Base-by-base conservation (phyloP, 1,284 basidiomycete genomes). In the Cutaneotrichosporon spelunceum region DNA sequence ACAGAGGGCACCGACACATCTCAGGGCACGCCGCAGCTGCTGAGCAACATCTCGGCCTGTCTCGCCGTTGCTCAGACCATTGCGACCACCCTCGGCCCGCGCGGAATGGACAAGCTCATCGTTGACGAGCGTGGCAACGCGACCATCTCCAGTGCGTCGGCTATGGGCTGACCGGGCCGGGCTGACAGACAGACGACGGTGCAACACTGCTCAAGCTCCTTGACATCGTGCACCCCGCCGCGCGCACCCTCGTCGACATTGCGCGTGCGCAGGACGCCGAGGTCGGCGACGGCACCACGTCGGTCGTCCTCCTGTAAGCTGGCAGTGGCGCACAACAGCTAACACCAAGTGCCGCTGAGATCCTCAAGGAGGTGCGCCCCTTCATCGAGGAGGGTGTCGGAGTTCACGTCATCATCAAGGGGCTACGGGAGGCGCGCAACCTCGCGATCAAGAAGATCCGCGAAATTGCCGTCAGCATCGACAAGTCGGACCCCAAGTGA, bases 351-450 rank as follows among this genome's bases (percentile, higher is more conserved):
- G 95, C 96, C 10, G 91, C 93, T 0, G 95, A 99, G 79, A 83
- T 99, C 57, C 81, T 99, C 69, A 97, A 97, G 80, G 94, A 98
- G 81, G 85, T 94, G 52, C 87, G 89, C 70, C 85, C 85, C 11
- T 95, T 91, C 75, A 89, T 99, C 68, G 96, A 99, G 80, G 96
- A 99, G 73, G 95, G 93, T 63, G 92, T 99, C 57, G 96, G 91
- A 76, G 91, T 94, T 36, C 94, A 98, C 79, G 88, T 96, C 71
- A 96, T 99, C 80, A 93, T 95, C 85, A 97, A 96, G 78, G 95
- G 94, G 34, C 91, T 95, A 82, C 83, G 92, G 65, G 87, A 89
- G 76, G 93, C 95, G 39, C 86, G 89, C 29, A 87, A 92, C 76
- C 79, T 99, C 77, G 93, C 93, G 16, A 83, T 92, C 59, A 87